Percentiles rank a stretch among this genome's conserved stretches.
Conservation (phyloP, 163 green algal species). For the Volvox carteri region DNA sequence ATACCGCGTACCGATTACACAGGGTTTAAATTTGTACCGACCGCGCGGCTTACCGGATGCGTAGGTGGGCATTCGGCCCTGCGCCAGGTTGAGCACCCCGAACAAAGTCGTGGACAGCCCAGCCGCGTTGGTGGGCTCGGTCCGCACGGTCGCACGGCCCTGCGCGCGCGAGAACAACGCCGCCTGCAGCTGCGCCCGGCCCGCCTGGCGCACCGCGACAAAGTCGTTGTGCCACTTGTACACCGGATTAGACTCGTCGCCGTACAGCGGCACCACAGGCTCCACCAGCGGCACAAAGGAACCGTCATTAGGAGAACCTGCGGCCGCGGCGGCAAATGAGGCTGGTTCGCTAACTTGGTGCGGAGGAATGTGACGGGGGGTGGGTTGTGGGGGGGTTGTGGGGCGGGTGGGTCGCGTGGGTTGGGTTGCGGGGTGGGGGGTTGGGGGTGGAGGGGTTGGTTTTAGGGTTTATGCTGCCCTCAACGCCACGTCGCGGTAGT, state of each 20-base stretch:
- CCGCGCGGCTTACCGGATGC: slow-evolving; percentile 9
- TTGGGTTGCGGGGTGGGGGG: no score
- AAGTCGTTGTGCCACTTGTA: slow-evolving; percentile 62
- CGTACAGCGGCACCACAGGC: slow-evolving; percentile 24
- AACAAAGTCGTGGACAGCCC: slow-evolving; percentile 52
- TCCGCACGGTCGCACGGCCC: slow-evolving; percentile 59
- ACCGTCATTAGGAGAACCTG: no score
- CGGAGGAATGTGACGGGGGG: no score
- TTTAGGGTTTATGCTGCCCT: no score
- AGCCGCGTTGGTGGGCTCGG: slow-evolving; percentile 49
- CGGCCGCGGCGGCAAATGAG: no score
- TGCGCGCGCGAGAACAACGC: slow-evolving; percentile 59
- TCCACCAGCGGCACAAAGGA: slow-evolving; percentile 36
- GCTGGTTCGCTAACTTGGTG: no score
- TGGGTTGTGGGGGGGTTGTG: no score
- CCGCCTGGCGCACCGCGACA: slow-evolving; percentile 60
- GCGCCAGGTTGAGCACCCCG: slow-evolving; percentile 43
- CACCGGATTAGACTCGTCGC: slow-evolving; percentile 50
- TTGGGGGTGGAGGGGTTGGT: no score
- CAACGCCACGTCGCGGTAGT: no score
- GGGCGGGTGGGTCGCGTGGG: no score
- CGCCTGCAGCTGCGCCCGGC: slow-evolving; percentile 58
- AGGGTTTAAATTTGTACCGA: no score
- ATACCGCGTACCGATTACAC: no score
- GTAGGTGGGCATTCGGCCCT: slow-evolving; percentile 42